Evolutionary conservation across 495 filamentous ascomycete genomes (phyloP), one percentile per base, ranked within the genome.

Genomic region (Penicillium robsamsonii): DNA sequence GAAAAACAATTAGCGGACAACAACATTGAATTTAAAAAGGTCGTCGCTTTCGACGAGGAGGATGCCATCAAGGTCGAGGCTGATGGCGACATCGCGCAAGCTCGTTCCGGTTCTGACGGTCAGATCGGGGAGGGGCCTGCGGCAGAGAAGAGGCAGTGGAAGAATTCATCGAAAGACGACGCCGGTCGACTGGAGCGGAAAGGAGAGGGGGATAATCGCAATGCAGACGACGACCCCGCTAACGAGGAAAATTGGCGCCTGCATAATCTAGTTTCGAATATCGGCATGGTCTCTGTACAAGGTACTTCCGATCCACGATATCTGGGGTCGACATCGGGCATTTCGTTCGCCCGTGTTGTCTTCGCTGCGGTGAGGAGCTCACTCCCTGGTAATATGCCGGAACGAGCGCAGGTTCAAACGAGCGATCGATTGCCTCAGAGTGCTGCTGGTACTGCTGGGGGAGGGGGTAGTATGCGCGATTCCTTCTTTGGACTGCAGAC

Each of bases 401-500:
- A 90, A 58, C 84, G 84, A 25, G 80, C 79, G 33, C 59, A 79
- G 55, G 61, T 77, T 66, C 59, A 78, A 62, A 75, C 76, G 20
- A 81, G 75, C 46, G 77, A 80, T 52, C 70, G 70, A 20, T 55
- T 76, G 40, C 73, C 74, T 10, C 71, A 73, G 54, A 74, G 70
- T n/a, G 63, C 66, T 38, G 74, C 79, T 15, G 50, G 50, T 11
- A 52, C 50, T 31, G 69, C 76, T 31, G 80, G 78, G 24, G 79
- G 73, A 27, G 85, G 84, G 11, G 88, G 87, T 29, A 87, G 85
- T 18, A 95, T 95, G 89, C 84, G 93, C 38, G 93, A 97, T 72
- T 93, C 89, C 1, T 96, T 96, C 75, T 97, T 97, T 64, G 93
- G 93, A 17, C 71, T 97, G 43, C 91, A 96, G 64, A 95, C 90